A percentile compares a stretch with the other conserved stretches of the same genome.
These are phyloP conservation scores for Pythium angustatum DNA, from an alignment of 352 stramenopile genomes.

Conservation along the genomic window DNA sequence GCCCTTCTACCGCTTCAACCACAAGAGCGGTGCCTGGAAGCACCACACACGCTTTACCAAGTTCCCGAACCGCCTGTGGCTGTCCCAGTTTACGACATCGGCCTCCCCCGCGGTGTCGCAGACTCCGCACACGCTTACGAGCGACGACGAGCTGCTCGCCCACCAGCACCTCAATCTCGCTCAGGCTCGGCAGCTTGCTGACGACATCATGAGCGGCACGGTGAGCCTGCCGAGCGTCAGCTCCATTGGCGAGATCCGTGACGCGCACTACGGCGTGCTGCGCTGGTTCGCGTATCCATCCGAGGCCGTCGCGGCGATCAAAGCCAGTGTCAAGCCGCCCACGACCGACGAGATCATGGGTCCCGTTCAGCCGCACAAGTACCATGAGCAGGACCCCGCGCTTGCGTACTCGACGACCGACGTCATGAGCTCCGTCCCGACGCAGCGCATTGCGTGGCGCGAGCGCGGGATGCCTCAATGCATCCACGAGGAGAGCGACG, in stretches of 20 bases:
- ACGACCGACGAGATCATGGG: slow-evolving; percentile 8
- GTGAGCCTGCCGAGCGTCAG: slow-evolving; percentile 5
- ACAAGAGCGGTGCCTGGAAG: slow-evolving; percentile 92
- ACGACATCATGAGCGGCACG: slow-evolving; percentile 17
- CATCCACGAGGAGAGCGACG: slow-evolving; percentile 1
- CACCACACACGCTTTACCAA: slow-evolving; percentile 47
- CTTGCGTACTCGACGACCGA: slow-evolving; percentile 18
- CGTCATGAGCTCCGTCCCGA: neutral
- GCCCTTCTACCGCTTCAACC: slow-evolving; percentile 92
- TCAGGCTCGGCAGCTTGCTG: slow-evolving; percentile 26
- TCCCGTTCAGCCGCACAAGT: slow-evolving; percentile 34
- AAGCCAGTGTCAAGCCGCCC: slow-evolving; percentile 2
- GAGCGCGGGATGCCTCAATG: neutral
- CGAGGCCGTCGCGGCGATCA: slow-evolving; percentile 33
- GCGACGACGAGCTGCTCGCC: slow-evolving; percentile 12
- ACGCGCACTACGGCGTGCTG: slow-evolving; percentile 34
- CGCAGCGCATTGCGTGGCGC: slow-evolving; percentile 10
- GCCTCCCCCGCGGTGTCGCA: neutral
- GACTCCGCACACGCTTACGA: neutral
- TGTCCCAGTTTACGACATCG: slow-evolving; percentile 26
- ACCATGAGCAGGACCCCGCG: slow-evolving; percentile 18
- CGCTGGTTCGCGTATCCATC: slow-evolving; percentile 53
- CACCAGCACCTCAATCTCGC: slow-evolving; percentile 26
- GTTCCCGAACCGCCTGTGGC: slow-evolving; percentile 34
- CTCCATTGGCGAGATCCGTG: slow-evolving; percentile 26